These are phyloP conservation scores for Fusarium sp. DNA, from an alignment of 2,329 filamentous ascomycete species.

Conservation along the genomic window DNA sequence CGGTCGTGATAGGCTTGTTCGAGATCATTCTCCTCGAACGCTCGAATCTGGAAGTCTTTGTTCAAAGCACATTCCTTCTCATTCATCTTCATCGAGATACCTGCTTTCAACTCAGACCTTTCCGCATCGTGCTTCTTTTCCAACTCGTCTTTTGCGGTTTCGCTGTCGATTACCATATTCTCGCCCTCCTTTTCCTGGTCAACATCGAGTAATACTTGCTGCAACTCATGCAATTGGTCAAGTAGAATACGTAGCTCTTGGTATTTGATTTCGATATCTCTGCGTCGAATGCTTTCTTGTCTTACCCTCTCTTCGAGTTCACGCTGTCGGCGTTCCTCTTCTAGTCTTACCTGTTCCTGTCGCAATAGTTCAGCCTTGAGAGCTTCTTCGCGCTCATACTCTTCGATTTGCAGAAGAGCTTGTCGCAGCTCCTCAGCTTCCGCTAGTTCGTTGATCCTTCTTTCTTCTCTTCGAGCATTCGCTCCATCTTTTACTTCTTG, in stretches of 20 bases:
- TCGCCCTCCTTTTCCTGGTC: slow-evolving; percentile 54
- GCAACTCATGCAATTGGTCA: slow-evolving; percentile 55
- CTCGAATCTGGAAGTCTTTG: slow-evolving; percentile 56
- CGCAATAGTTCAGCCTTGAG: slow-evolving; percentile 54
- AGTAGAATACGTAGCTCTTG: slow-evolving; percentile 52
- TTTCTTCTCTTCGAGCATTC: slow-evolving; percentile 49
- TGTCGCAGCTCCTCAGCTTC: slow-evolving; percentile 53
- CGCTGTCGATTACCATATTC: slow-evolving; percentile 41
- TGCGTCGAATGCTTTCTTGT: slow-evolving; percentile 55
- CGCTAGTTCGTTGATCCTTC: slow-evolving; percentile 48
- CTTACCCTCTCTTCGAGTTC: slow-evolving; percentile 54
- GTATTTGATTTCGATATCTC: slow-evolving; percentile 55
- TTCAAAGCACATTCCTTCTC: slow-evolving; percentile 51
- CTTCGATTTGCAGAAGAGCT: slow-evolving; percentile 59
- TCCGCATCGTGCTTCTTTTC: slow-evolving; percentile 50
- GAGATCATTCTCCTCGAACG: slow-evolving; percentile 55
- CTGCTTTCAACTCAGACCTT: slow-evolving; percentile 44
- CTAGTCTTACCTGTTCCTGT: slow-evolving; percentile 52
- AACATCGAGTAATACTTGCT: slow-evolving; percentile 52
- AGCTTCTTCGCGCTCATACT: slow-evolving; percentile 60
- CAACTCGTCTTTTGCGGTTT: slow-evolving; percentile 47
- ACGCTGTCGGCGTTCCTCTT: slow-evolving; percentile 52
- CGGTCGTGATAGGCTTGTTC: slow-evolving; percentile 58
- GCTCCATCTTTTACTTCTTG: slow-evolving; percentile 53
- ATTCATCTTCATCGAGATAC: slow-evolving; percentile 46